These are phyloP conservation scores for Aureobasidium sp. DNA, from an alignment of 2,329 filamentous ascomycete genomes.

Conservation along the genomic window DNA sequence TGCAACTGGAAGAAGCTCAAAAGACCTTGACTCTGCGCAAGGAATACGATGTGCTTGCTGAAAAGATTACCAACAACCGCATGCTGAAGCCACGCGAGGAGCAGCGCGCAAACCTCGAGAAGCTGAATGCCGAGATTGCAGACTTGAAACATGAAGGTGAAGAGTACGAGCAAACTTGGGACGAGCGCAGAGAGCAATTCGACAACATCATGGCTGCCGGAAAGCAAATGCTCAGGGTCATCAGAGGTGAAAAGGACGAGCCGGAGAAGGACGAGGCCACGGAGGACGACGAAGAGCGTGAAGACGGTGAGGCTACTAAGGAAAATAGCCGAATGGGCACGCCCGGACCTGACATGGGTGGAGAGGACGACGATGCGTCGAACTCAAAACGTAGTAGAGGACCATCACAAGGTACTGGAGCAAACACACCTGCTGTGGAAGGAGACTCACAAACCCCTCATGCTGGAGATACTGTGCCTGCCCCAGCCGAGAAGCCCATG, in stretches of 20 bases:
- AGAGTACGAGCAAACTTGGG: conserved; percentile 75
- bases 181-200: conserved; percentile 78
- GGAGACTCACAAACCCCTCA: neutral
- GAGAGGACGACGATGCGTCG: conserved; percentile 22
- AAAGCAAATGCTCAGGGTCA: conserved; percentile 73
- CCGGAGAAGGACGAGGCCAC: conserved; percentile 81
- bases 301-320: conserved; percentile 40
- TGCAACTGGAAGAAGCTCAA: conserved; percentile 69
- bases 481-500: conserved; percentile 3
- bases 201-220: conserved; percentile 83
- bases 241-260: conserved; percentile 92
- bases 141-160: conserved; percentile 78
- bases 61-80: conserved; percentile 75
- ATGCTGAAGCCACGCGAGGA: conserved; percentile 77
- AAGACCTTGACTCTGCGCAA: conserved; percentile 70
- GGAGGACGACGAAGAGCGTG: conserved; percentile 55
- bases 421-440: conserved; percentile 12
- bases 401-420: conserved; percentile 16
- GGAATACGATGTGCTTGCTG: conserved; percentile 78
- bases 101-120: conserved; percentile 66
- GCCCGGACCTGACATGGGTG: conserved; percentile 33
- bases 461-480: neutral
- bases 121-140: conserved; percentile 79
- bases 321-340: conserved; percentile 39
- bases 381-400: conserved; percentile 7